Evolutionary conservation across 1,139 yeast genomes (phyloP).

Genomic region (Suhomyces yuchorum): DNA sequence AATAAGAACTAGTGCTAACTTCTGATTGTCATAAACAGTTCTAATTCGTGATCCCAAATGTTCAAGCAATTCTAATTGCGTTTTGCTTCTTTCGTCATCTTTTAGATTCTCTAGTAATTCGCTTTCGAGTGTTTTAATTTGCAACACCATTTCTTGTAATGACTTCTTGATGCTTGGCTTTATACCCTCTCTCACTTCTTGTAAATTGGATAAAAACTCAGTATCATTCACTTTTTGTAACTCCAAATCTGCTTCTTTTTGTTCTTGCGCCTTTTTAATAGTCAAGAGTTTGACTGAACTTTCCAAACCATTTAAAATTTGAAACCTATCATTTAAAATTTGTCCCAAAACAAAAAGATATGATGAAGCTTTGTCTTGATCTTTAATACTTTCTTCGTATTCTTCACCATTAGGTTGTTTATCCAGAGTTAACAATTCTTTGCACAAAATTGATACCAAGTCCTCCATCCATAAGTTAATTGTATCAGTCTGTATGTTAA

Average conservation of each 20-base stretch:
- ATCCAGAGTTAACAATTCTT: slow-evolving; percentile 47
- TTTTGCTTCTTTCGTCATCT: slow-evolving; percentile 9
- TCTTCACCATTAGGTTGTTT: slow-evolving; percentile 73
- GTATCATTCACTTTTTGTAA: slow-evolving; percentile 30
- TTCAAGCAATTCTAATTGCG: slow-evolving; percentile 24
- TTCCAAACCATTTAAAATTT: slow-evolving; percentile 31
- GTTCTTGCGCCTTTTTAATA: slow-evolving; percentile 29
- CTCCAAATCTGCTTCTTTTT: slow-evolving; percentile 28
- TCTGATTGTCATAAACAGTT: slow-evolving; percentile 44
- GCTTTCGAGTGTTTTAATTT: slow-evolving; percentile 26
- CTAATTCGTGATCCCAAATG: slow-evolving; percentile 28
- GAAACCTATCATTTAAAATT: slow-evolving; percentile 56
- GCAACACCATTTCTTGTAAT: slow-evolving; percentile 34
- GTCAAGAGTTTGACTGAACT: slow-evolving; percentile 24
- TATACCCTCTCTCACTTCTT: slow-evolving; percentile 28
- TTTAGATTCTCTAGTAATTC: slow-evolving; percentile 23
- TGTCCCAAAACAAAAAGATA: slow-evolving; percentile 64
- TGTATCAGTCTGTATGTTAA: slow-evolving; percentile 59
- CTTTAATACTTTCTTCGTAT: slow-evolving; percentile 69
- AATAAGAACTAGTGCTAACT: slow-evolving; percentile 37
- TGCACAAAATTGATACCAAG: slow-evolving; percentile 47
- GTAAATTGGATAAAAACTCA: slow-evolving; percentile 32
- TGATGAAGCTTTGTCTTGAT: slow-evolving; percentile 70
- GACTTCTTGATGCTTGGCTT: slow-evolving; percentile 35
- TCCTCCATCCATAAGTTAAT: slow-evolving; percentile 58